Evolutionary conservation across 208 protist species (phyloP).

Genomic region (Phytomonas sp.): DNA sequence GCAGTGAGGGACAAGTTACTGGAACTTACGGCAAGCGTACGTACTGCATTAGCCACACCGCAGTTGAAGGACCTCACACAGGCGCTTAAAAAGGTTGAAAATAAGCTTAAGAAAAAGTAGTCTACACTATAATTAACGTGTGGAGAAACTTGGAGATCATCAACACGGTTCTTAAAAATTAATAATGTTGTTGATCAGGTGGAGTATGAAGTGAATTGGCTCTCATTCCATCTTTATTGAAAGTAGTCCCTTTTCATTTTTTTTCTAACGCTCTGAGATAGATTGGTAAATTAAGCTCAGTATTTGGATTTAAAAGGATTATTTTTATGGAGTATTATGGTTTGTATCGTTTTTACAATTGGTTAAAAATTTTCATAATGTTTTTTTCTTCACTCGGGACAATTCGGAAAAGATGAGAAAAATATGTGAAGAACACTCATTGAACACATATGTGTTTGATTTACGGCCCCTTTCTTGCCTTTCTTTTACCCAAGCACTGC

Average conservation of each 20-base stretch:
- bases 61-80: conserved; percentile 64
- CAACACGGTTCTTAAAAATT: not conserved
- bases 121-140: not conserved
- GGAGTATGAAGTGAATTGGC: not conserved
- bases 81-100: conserved; percentile 60
- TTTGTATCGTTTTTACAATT: not conserved
- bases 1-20: conserved; percentile 67
- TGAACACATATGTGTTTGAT: not conserved
- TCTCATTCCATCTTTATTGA: not conserved
- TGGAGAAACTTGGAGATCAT: not conserved
- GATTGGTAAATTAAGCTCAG: not conserved
- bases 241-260: not conserved
- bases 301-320: not conserved
- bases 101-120: conserved; percentile 25
- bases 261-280: not conserved
- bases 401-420: not conserved
- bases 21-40: conserved; percentile 21
- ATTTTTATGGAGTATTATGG: not conserved
- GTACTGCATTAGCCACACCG: conserved; percentile 31
- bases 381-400: not conserved
- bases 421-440: not conserved
- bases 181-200: not conserved
- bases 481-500: not conserved
- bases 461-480: not conserved
- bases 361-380: not conserved